Conservation (phyloP, 2,329 filamentous ascomycete species). For the Cladophialophora bantiana region DNA sequence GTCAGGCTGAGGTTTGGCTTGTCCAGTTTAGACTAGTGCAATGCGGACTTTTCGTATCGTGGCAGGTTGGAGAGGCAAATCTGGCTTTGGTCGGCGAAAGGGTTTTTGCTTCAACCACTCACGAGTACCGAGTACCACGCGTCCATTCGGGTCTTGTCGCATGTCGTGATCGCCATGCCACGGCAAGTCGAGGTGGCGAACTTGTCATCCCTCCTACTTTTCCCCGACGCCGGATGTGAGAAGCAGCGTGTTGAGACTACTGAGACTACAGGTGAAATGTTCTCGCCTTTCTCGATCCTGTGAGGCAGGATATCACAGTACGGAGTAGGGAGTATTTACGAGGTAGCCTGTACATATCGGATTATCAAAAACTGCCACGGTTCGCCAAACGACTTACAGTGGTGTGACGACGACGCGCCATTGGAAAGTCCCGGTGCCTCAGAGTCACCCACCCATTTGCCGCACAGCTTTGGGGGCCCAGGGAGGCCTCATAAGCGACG, state of each 20-base stretch:
- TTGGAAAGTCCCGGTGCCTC: background rate
- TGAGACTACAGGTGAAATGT: background rate
- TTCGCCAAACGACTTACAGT: background rate
- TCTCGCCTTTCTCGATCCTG: background rate
- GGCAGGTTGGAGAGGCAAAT: background rate
- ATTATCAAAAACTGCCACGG: background rate
- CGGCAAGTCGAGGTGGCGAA: conserved; percentile 21
- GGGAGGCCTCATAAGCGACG: conserved; percentile 21
- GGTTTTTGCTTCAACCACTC: background rate
- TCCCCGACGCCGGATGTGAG: conserved; percentile 12
- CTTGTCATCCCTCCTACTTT: conserved; percentile 16
- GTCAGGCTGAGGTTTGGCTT: conserved; percentile 18
- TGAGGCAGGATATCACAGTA: background rate
- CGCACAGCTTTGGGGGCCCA: conserved; percentile 2
- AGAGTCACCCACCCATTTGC: conserved; percentile 4
- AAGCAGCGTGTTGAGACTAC: background rate
- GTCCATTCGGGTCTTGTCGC: conserved; percentile 23
- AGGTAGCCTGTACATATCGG: background rate
- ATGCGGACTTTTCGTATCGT: background rate
- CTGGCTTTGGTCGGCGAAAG: conserved; percentile 7
- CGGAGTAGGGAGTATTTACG: background rate
- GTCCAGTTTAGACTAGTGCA: conserved; percentile 10
- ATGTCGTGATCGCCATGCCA: conserved; percentile 23
- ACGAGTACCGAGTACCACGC: conserved; percentile 9
- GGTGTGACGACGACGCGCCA: conserved; percentile 16